Percentiles rank a stretch among this genome's conserved stretches.
Conservation (phyloP, 2,329 filamentous ascomycete species). For the Aquanectria penicillioides region DNA sequence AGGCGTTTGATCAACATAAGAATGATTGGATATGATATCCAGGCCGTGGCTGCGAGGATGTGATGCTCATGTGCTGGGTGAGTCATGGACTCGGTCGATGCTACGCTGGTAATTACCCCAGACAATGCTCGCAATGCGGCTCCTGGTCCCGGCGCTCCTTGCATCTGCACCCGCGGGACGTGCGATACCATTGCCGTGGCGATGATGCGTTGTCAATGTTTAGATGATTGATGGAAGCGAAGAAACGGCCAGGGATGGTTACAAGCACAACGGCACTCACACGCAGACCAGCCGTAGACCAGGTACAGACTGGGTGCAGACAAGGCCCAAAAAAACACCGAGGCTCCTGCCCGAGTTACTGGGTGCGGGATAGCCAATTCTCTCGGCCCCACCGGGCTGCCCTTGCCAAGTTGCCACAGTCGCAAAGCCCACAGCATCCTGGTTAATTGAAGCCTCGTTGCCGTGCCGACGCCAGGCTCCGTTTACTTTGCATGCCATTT, state of each 20-base stretch:
- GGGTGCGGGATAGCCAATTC: too few species aligned
- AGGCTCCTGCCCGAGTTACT: too few species aligned
- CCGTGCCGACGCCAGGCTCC: slow-evolving; percentile 33
- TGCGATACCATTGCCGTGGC: slow-evolving; percentile 36
- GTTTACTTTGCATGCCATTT: slow-evolving; percentile 33
- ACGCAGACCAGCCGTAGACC: too few species aligned
- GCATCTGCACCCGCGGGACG: slow-evolving; percentile 10
- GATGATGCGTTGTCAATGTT: slow-evolving; percentile 36
- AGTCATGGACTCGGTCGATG: slow-evolving; percentile 15
- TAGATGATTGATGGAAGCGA: neutral
- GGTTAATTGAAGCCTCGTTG: slow-evolving; percentile 30
- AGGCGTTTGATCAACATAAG: neutral
- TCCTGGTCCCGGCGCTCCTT: neutral
- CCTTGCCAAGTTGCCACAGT: slow-evolving; percentile 22
- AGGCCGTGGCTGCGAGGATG: neutral
- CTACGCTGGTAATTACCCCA: slow-evolving; percentile 16
- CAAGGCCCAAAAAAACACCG: too few species aligned
- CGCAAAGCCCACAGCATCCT: slow-evolving; percentile 1
- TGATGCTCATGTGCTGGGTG: slow-evolving; percentile 7
- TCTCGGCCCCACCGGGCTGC: neutral
- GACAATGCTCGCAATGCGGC: slow-evolving; percentile 12
- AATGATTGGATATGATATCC: slow-evolving; percentile 14
- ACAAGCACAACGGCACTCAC: too few species aligned
- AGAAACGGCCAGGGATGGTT: too few species aligned
- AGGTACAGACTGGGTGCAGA: too few species aligned